Conservation (phyloP, 2,329 filamentous ascomycete genomes). For the Metarhizium sp. region DNA sequence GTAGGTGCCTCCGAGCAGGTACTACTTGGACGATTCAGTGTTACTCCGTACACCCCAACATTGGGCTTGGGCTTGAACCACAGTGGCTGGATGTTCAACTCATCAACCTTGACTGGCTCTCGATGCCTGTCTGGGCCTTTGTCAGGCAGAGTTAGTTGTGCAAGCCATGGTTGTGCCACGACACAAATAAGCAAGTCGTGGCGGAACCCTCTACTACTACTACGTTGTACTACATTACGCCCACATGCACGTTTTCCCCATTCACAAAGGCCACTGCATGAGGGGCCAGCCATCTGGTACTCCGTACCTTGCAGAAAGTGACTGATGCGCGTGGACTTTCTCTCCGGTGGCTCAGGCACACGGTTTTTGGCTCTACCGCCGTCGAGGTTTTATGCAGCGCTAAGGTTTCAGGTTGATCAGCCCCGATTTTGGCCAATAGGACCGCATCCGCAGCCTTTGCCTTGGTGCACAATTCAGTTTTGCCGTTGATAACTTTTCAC, state of each 20-base stretch:
- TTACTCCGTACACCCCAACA: no score
- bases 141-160: neutral
- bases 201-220: no score
- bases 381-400: constrained; percentile 22
- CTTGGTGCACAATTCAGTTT: neutral
- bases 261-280: neutral
- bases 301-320: neutral
- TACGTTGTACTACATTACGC: neutral
- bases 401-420: constrained; percentile 24
- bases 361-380: neutral
- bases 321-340: neutral
- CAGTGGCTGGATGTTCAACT: neutral
- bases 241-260: neutral
- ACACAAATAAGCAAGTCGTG: no score
- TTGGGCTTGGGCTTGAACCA: no score
- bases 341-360: neutral
- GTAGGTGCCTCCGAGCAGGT: no score
- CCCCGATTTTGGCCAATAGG: constrained; percentile 19
- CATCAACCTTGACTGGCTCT: neutral
- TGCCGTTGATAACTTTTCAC: neutral
- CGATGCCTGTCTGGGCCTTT: neutral
- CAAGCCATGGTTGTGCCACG: neutral
- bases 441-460: constrained; percentile 12
- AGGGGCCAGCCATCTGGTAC: no score
- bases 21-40: no score